phyloP scores from a whole-genome alignment of 1,284 basidiomycete species.

The Phellinidium pouzarii region DNA sequence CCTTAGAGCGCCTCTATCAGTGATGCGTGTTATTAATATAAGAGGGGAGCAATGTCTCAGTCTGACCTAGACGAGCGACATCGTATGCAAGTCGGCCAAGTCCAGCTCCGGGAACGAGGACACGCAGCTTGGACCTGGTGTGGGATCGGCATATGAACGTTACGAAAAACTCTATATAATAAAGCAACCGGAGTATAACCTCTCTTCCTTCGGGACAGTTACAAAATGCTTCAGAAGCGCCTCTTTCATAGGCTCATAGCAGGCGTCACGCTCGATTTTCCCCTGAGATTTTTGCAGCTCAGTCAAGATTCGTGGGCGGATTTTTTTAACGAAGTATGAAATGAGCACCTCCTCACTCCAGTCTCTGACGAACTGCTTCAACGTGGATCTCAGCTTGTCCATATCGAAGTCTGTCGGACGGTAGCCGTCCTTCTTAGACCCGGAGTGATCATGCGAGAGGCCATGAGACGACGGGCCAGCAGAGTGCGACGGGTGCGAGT shows the following conservation, averaged over 20 bases:
- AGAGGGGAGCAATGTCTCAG: neutral
- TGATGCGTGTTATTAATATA: neutral
- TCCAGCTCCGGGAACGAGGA: constrained; percentile 86
- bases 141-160: constrained; percentile 6
- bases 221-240: constrained; percentile 64
- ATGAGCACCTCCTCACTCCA: constrained; percentile 74
- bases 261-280: constrained; percentile 62
- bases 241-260: constrained; percentile 75
- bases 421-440: constrained; percentile 27
- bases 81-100: constrained; percentile 84
- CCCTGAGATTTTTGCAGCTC: constrained; percentile 43
- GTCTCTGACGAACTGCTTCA: constrained; percentile 88
- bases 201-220: constrained; percentile 44
- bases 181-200: constrained; percentile 32
- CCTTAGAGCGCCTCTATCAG: constrained; percentile 38
- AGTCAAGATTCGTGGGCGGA: neutral
- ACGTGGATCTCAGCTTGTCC: constrained; percentile 83
- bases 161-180: constrained; percentile 10
- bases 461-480: constrained; percentile 2
- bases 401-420: constrained; percentile 64
- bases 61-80: constrained; percentile 68
- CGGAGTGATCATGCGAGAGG: constrained; percentile 22
- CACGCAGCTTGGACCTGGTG: constrained; percentile 49
- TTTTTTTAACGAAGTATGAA: constrained; percentile 10
- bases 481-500: constrained; percentile 17